Conservation (phyloP, 2,329 filamentous ascomycete genomes). For the Xylariales sp. region DNA sequence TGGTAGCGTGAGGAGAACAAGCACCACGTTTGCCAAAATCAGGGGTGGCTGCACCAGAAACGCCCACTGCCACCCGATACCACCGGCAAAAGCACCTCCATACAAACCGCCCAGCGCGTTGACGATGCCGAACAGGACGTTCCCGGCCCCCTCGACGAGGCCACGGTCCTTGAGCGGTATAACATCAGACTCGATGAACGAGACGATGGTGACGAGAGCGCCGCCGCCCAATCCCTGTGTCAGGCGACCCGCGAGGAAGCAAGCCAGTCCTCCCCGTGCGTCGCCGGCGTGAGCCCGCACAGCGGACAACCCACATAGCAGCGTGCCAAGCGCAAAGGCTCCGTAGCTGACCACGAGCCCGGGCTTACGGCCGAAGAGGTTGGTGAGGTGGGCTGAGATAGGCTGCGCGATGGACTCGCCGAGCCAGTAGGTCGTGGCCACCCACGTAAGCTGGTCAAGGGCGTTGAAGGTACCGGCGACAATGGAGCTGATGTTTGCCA, state of each 20-base stretch:
- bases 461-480: not conserved
- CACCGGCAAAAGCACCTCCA: not conserved
- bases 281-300: not conserved
- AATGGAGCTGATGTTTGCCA: not conserved
- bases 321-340: not conserved
- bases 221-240: not conserved
- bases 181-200: not conserved
- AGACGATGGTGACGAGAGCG: not conserved
- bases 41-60: not conserved
- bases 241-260: not conserved
- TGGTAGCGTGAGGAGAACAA: not conserved
- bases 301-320: not conserved
- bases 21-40: not conserved
- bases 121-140: not conserved
- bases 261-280: too few species aligned
- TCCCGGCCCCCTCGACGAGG: not conserved
- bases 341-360: not conserved
- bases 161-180: not conserved
- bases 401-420: not conserved
- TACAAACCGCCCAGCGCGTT: not conserved
- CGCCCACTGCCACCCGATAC: not conserved
- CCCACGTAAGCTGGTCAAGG: not conserved
- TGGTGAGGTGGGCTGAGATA: not conserved
- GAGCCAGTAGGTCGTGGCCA: not conserved
- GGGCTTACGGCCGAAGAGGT: not conserved